A percentile compares a stretch with the other conserved stretches of the same genome.
These are phyloP conservation scores for Penicillium fimorum DNA, from an alignment of 495 filamentous ascomycete species.

Conservation along the genomic window DNA sequence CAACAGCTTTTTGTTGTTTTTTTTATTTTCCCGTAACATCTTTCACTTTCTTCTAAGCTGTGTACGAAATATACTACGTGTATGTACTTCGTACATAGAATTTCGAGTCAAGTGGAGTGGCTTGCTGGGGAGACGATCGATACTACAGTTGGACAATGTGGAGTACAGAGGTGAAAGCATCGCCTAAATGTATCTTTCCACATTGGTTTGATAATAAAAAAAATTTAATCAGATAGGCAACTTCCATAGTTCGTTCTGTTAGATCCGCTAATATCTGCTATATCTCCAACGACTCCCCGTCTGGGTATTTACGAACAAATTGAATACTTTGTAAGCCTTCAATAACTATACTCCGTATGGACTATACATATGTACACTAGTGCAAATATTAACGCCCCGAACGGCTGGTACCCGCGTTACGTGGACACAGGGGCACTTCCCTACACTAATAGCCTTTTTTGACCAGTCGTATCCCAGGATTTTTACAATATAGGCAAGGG, in stretches of 20 bases:
- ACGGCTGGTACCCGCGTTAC: not conserved
- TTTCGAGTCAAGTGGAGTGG: slow-evolving; percentile 19
- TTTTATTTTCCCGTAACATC: not conserved
- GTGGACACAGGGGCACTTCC: not conserved
- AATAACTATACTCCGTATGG: too few relatives aligned
- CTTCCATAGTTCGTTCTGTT: too few relatives aligned
- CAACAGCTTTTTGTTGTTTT: not conserved
- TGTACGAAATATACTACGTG: too few relatives aligned
- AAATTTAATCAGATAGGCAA: too few relatives aligned
- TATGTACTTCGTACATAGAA: not conserved
- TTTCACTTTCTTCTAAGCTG: too few relatives aligned
- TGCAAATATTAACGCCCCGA: not conserved
- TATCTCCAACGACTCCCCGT: too few relatives aligned
- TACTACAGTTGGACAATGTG: slow-evolving; percentile 14
- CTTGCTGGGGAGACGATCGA: slow-evolving; percentile 24
- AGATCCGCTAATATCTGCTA: too few relatives aligned
- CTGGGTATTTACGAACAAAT: too few relatives aligned
- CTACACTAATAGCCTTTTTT: slow-evolving; percentile 3
- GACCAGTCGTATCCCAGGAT: not conserved
- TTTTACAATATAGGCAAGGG: slow-evolving; percentile 11
- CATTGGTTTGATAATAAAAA: not conserved
- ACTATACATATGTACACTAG: too few relatives aligned
- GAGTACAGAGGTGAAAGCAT: not conserved
- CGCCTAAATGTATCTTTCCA: slow-evolving; percentile 6
- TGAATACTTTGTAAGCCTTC: too few relatives aligned